A percentile compares a stretch with the other conserved stretches of the same genome.
phyloP scores from a whole-genome alignment of 441 rosid genomes.

The Eruca vesicaria region DNA sequence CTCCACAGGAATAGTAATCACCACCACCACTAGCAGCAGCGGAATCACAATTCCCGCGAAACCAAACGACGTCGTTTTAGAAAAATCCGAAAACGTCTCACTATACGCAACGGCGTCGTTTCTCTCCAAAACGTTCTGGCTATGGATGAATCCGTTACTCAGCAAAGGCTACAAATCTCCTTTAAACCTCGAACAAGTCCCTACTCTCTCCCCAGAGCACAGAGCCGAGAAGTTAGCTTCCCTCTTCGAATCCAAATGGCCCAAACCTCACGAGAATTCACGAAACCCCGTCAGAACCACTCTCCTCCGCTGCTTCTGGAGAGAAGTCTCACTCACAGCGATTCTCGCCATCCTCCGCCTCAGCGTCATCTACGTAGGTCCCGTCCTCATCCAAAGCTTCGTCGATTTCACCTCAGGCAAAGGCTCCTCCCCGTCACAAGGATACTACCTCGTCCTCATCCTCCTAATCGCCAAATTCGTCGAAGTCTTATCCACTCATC shows the following conservation, averaged over 20 bases:
- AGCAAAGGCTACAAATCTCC: slow-evolving; percentile 80
- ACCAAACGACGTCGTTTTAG: slow-evolving; percentile 32
- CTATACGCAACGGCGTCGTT: slow-evolving; percentile 72
- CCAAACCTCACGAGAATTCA: slow-evolving; percentile 61
- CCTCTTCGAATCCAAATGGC: slow-evolving; percentile 74
- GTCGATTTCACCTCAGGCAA: slow-evolving; percentile 79
- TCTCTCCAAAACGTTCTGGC: slow-evolving; percentile 74
- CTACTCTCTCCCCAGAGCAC: slow-evolving; percentile 67
- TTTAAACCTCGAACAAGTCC: slow-evolving; percentile 68
- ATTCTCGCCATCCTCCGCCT: slow-evolving; percentile 72
- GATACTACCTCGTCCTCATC: slow-evolving; percentile 72
- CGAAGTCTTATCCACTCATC: slow-evolving; percentile 77
- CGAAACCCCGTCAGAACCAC: slow-evolving; percentile 70
- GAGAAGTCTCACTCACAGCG: slow-evolving; percentile 78
- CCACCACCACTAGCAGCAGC: not conserved
- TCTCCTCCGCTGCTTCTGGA: slow-evolving; percentile 77
- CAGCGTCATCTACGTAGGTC: slow-evolving; percentile 81
- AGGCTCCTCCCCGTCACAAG: slow-evolving; percentile 64
- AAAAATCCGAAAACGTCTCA: slow-evolving; percentile 45
- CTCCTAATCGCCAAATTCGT: slow-evolving; percentile 74
- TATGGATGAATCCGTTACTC: slow-evolving; percentile 94
- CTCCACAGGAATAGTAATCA: slow-evolving; percentile 53
- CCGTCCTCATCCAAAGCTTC: slow-evolving; percentile 75
- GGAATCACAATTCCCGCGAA: slow-evolving; percentile 26
- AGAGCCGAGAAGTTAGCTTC: slow-evolving; percentile 69